A percentile compares a stretch with the other conserved stretches of the same genome.
Evolutionary conservation across 2,329 filamentous ascomycete genomes (phyloP).

Genomic region (Diaporthe ampelina): DNA sequence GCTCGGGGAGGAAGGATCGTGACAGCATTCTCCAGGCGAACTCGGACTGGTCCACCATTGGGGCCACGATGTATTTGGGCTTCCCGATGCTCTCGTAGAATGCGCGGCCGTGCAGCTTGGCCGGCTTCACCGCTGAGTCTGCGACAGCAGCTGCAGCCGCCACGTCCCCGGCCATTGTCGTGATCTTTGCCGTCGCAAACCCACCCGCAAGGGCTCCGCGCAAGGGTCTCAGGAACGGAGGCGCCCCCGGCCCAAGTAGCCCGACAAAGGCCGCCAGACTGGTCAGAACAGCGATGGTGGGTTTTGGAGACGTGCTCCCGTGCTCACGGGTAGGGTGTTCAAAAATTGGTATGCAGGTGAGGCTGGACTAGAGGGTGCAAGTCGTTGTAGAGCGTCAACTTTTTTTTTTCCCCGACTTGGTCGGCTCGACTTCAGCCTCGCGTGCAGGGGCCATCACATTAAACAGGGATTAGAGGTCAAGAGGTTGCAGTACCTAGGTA

Average conservation of each 20-base stretch:
- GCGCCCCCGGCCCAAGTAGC: slow-evolving; percentile 30
- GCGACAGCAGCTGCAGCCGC: slow-evolving; percentile 34
- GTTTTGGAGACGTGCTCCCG: background rate
- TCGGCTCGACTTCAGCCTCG: slow-evolving; percentile 15
- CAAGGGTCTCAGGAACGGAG: slow-evolving; percentile 11
- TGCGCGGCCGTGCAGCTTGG: slow-evolving; percentile 83
- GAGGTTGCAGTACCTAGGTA: background rate
- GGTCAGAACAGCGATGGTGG: background rate
- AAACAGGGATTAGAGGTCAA: slow-evolving; percentile 28
- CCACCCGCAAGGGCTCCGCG: slow-evolving; percentile 20
- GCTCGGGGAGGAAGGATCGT: slow-evolving; percentile 86
- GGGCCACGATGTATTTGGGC: slow-evolving; percentile 90
- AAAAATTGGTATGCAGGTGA: background rate
- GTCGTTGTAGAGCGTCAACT: background rate
- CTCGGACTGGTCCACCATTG: slow-evolving; percentile 99
- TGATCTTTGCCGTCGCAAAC: slow-evolving; percentile 22
- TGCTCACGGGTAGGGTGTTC: background rate
- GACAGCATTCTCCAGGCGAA: slow-evolving; percentile 98
- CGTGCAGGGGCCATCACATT: slow-evolving; percentile 14
- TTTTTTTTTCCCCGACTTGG: background rate
- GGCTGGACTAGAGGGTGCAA: background rate
- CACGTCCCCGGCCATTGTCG: slow-evolving; percentile 41
- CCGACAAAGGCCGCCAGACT: slow-evolving; percentile 38
- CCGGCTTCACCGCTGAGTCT: slow-evolving; percentile 34
- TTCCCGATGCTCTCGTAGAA: slow-evolving; percentile 97